Percentiles rank a stretch among this genome's conserved stretches.
Evolutionary conservation across 495 filamentous ascomycete species (phyloP).

Genomic region (Massariosphaeria phaeospora): DNA sequence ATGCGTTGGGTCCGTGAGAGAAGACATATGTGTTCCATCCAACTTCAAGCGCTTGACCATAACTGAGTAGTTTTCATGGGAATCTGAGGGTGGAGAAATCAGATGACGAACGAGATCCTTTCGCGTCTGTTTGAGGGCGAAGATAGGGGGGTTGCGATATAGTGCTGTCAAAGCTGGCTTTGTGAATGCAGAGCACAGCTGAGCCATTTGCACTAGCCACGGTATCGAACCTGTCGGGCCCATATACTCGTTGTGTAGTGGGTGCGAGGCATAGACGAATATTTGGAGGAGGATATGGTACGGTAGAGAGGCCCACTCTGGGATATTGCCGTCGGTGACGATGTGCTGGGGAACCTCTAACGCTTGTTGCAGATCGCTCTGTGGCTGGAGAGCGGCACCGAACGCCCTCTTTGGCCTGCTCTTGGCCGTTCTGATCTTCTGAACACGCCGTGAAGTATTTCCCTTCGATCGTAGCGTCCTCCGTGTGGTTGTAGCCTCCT

Average conservation of each 20-base stretch:
- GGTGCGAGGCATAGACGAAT: constrained; percentile 60
- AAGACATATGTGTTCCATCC: constrained; percentile 45
- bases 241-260: constrained; percentile 51
- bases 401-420: constrained; percentile 2
- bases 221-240: constrained; percentile 43
- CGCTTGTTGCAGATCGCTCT: background rate
- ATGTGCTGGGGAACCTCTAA: background rate
- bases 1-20: constrained; percentile 17
- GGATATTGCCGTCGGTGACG: constrained; percentile 16
- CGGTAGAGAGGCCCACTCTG: constrained; percentile 60
- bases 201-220: constrained; percentile 59
- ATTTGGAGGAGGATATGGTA: constrained; percentile 67
- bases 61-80: constrained; percentile 53
- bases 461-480: background rate
- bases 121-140: constrained; percentile 46
- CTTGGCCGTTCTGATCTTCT: constrained; percentile 2
- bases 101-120: constrained; percentile 49
- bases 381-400: constrained; percentile 2
- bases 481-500: background rate
- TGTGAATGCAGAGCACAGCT: constrained; percentile 59
- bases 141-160: constrained; percentile 63
- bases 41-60: constrained; percentile 68
- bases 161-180: constrained; percentile 72
- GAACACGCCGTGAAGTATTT: background rate
- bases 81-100: constrained; percentile 39